phyloP scores from a whole-genome alignment of 768 basidiomycete genomes.

The Podaxis sp. region DNA sequence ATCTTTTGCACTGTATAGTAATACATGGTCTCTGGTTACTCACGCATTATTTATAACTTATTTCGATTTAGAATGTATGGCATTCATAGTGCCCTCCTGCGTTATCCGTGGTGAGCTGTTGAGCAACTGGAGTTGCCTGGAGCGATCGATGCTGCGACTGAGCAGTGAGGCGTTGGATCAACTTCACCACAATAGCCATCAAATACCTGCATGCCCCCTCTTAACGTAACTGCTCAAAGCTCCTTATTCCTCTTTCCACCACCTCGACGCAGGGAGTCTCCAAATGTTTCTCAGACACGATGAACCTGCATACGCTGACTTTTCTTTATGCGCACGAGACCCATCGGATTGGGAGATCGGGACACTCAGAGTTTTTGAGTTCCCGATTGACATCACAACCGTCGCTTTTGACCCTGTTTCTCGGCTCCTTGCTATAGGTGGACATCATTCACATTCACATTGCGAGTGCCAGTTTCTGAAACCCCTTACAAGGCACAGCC shows the following conservation, averaged over 20 bases:
- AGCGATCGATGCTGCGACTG: not conserved
- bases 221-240: not conserved
- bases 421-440: constrained; percentile 62
- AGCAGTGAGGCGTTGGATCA: not conserved
- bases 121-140: not conserved
- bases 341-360: constrained; percentile 56
- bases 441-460: constrained; percentile 11
- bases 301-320: constrained; percentile 38
- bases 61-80: not conserved
- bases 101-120: not conserved
- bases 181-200: not conserved
- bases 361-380: constrained; percentile 45
- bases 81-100: not conserved
- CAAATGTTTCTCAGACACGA: constrained; percentile 43
- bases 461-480: constrained; percentile 6
- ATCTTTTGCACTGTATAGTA: constrained; percentile 8
- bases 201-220: not conserved
- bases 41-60: constrained; percentile 2
- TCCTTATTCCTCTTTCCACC: not conserved
- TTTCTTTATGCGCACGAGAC: constrained; percentile 58
- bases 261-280: not conserved
- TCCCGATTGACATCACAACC: constrained; percentile 48
- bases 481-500: constrained; percentile 49
- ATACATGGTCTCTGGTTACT: not conserved
- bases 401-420: constrained; percentile 60